Evolutionary conservation across 2,329 filamentous ascomycete species (phyloP), one percentile per base, ranked within the genome.

Genomic region (Cladosporium sp.): DNA sequence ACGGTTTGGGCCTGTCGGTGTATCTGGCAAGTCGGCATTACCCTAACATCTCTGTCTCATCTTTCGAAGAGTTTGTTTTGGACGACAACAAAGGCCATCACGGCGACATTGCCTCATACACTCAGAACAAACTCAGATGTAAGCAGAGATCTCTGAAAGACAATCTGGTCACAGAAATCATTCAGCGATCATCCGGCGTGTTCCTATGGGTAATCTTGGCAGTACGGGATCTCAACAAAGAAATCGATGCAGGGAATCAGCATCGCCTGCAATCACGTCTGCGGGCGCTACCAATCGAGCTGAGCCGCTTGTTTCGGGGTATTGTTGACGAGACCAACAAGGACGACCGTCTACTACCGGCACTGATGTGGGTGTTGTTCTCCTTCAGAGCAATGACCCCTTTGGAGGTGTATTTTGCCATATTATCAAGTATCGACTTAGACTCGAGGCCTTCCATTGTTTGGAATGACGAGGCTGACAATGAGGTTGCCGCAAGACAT

Each of bases 21-120:
- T 77, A 71, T 43, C 70, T 78, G 3, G 74, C 75, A 0, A 78
- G 75, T 43, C 64, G 78, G 0, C 72, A 77, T 30, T 79, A 78
- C 17, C 76, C 76, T 9, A 42, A 30, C 5, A 27, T 42, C 7
- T 24, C 19, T 5, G 13, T 42, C 7, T 11, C 9, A 13, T n/a
- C 5, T 15, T 67, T 24, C 40, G 40, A 42, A 18, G 20, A 27
- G 17, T 5, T 42, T 9, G 9, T 7, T 8, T 13, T 42, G 8
- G 40, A 42, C 5, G 40, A 42, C 40, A 18, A 24, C 2, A n/a
- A 15, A 24, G 40, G 40, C 4, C 40, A 42, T 29, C 20, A n/a
- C 1, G 19, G 15, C 7, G 40, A 42, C 7, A 42, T 42, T n/a
- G 9, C 20, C 1, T 6, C 6, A 24, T 42, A 42, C 17, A 19